phyloP scores from a whole-genome alignment of 2,329 filamentous ascomycete genomes.

The Fusarium sororula region DNA sequence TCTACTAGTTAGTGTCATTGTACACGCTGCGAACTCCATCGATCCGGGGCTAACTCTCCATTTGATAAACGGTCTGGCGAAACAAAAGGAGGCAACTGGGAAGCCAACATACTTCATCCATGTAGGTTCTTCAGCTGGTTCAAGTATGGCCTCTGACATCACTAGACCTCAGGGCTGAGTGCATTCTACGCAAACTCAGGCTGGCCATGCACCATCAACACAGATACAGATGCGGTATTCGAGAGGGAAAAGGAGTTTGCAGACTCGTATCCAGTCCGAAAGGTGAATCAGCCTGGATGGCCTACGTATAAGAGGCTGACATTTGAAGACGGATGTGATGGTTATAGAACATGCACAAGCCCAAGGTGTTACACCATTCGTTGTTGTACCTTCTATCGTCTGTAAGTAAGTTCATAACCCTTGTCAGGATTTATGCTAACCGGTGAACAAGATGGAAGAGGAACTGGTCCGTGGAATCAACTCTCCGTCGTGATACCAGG shows the following conservation, averaged over 20 bases:
- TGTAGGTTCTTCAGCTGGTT: not conserved
- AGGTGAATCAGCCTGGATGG: not conserved
- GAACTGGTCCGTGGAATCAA: not conserved
- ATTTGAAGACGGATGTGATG: not conserved
- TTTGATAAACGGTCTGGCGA: not conserved
- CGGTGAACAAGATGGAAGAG: not conserved
- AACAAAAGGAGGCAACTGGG: not conserved
- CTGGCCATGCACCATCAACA: not conserved
- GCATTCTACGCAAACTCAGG: not conserved
- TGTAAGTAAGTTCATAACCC: not conserved
- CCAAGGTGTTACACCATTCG: not conserved
- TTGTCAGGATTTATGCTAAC: rapidly evolving
- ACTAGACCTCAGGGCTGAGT: not conserved
- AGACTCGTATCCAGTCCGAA: not conserved
- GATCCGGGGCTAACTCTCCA: not conserved
- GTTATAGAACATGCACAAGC: not conserved
- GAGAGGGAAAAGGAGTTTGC: not conserved
- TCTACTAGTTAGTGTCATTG: not conserved
- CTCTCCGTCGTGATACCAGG: not conserved
- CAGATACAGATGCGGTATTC: not conserved
- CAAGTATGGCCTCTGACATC: too few relatives aligned
- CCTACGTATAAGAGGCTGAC: not conserved
- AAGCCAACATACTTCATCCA: not conserved
- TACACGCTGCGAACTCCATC: not conserved
- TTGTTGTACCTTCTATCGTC: not conserved